Evolutionary conservation across 116 monocot species (phyloP), one percentile per base, ranked within the genome.

Genomic region (Cymodocea nodosa): DNA sequence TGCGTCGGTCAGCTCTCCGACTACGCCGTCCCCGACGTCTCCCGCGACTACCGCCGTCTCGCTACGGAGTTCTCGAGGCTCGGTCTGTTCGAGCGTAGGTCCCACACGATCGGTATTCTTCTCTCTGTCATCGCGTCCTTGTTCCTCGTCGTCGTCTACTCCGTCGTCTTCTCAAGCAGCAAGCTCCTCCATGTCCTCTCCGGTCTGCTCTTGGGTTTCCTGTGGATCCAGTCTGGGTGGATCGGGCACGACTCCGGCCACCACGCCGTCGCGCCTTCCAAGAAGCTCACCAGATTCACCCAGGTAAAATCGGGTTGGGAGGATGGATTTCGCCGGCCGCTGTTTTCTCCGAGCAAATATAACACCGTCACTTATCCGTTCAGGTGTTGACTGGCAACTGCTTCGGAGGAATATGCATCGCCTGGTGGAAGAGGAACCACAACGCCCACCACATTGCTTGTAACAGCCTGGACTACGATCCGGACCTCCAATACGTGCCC

Each of bases 371-470:
- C 53, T 16, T 16, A 16, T 60, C 10, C 35, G 19, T 63, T 11
- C 19, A 67, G 53, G 67, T 67, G 51, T 64, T 79, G 20, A 35
- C 73, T 4, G 68, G 68, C 18, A 68, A 68, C 57, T 86, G 83
- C 58, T 71, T 86, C 51, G 16, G 76, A n/a, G 86, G 86, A 9
- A 68, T 86, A 56, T 77, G 83, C 68, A 86, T 86, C 13, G 82
- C 62, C 13, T 86, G 86, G 86, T 86, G 83, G 86, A 86, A 83
- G 75, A 18, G 75, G 15, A 86, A 74, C 77, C 86, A 86, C 69
- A 86, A 82, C 16, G 85, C 85, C n/a, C 85, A 86, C 50, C 85
- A 86, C 77, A 77, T 86, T 37, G 83, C 86, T 35, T 80, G 79
- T 75, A 86, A 86, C 66, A 83, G 77, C 69, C 69, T 87, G 17